Evolutionary conservation across 1,139 yeast genomes (phyloP), one percentile per base, ranked within the genome.

Genomic region (Pichia norvegensis): DNA sequence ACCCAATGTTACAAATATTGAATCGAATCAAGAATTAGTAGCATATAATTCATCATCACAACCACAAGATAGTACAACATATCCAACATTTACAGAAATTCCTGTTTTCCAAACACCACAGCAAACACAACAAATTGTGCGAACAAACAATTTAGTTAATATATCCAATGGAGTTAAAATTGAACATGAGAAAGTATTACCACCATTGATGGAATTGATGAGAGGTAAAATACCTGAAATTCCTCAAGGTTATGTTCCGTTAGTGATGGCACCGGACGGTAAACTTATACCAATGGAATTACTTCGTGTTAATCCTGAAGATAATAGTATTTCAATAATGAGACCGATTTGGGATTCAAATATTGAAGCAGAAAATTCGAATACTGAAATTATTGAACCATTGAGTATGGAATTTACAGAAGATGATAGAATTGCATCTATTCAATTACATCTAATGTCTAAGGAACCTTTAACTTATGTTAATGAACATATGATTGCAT

Each of bases 261-360:
- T 59, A 37, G 49, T 59, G 49, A 57, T 59, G 62, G 54, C 63
- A 8, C 63, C 63, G 1, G 53, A 54, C 35, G 63, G 63, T 2
- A 49, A 46, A 16, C 40, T 59, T 19, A 53, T 55, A 23, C 63
- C 63, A 2, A 52, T 59, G 56, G 59, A 56, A 38, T 50, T 50
- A 33, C 51, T 54, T 10, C 49, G 52, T 13, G 27, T 46, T 9
- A 35, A 37, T n/a, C 33, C 40, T 2, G 36, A 36, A 10, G 42
- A 35, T 25, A 45, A 39, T 44, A 42, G 23, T 14, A 33, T 48
- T 10, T 48, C 54, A 3, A 29, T 46, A 16, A 17, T 48, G 29
- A 47, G 37, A 16, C 50, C 55, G 8, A 14, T 47, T 16, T 49
- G 52, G 54, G 43, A 47, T 23, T 31, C 35, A 36, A 22, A 20